Evolutionary conservation across 1,139 yeast species (phyloP), one percentile per base, ranked within the genome.

Genomic region (Taphrina wiesneri): DNA sequence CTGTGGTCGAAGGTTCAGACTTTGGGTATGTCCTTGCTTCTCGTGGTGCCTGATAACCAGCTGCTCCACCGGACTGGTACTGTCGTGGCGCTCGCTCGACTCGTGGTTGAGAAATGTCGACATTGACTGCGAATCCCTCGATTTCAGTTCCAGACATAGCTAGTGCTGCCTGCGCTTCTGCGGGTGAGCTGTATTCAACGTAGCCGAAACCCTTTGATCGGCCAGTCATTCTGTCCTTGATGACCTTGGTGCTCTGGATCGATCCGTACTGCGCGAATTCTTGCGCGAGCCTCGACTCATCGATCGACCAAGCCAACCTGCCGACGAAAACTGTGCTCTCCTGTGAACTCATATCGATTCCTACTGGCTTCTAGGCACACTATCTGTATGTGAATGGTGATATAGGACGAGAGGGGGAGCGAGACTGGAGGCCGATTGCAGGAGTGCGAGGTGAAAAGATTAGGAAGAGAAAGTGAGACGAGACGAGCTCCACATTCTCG

Each of bases 251-350:
- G 74, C 87, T 78, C 59, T 84, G 74, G 70, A 91, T 93, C 78
- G 96, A 96, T 61, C 92, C 96, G 72, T 85, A 76, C 70, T 83
- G 84, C 76, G 87, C 91, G 77, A 93, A 93, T 81, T 90, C 97
- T 72, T 86, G 82, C 78, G 82, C 82, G 77, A 93, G 85, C 96
- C 96, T 88, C 68, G 86, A 96, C 76, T 91, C 97, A 75, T 93
- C 98, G 75, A 93, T 84, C 79, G 87, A 88, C 98, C 98, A 93
- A 39, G 98, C 90, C 75, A 93, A 85, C 82, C 98, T 87, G 75
- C 99, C 99, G 71, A 91, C 98, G 75, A 93, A 93, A 72, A 93
- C 80, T 68, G 93, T 90, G 74, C 92, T 88, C 63, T 70, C 75
- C n/a, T 54, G 46, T 15, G 59, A 54, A 39, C 59, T 54, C 59